These are phyloP conservation scores for Xylaria polymorpha DNA, from an alignment of 2,329 filamentous ascomycete genomes.

Conservation along the genomic window DNA sequence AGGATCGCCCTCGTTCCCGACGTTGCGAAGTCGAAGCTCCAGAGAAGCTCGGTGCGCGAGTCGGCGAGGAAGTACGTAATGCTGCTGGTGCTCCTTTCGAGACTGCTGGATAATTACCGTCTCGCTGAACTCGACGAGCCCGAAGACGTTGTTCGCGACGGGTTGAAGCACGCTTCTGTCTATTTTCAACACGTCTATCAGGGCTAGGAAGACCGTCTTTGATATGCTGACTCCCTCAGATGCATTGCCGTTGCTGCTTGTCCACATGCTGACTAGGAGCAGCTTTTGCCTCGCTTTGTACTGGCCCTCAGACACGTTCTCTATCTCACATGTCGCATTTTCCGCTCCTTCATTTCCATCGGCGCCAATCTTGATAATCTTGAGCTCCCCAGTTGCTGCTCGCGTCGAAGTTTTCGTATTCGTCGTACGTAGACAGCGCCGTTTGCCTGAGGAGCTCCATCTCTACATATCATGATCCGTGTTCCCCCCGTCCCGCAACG, in stretches of 20 bases:
- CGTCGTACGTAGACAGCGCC: not conserved
- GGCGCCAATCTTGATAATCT: constrained; percentile 3
- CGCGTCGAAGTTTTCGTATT: constrained; percentile 21
- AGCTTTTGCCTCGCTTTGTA: too few species aligned
- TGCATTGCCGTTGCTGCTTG: constrained; percentile 5
- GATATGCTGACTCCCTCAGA: constrained; percentile 9
- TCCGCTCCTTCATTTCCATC: not conserved
- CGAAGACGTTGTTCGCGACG: constrained; percentile 9
- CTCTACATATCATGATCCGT: too few species aligned
- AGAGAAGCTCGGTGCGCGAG: constrained; percentile 3
- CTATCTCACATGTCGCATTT: constrained; percentile 6
- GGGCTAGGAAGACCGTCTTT: not conserved
- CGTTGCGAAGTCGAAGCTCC: constrained; percentile 12
- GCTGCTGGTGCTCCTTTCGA: not conserved
- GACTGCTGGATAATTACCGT: not conserved
- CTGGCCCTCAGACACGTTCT: constrained; percentile 9
- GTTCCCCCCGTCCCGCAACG: too few species aligned
- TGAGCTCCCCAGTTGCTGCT: constrained; percentile 6
- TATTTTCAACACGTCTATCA: constrained; percentile 11
- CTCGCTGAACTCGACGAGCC: constrained; percentile 11
- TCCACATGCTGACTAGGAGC: constrained; percentile 18
- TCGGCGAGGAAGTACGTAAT: constrained; percentile 12
- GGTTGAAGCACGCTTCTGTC: constrained; percentile 15
- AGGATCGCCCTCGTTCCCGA: constrained; percentile 10
- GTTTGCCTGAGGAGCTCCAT: constrained; percentile 13